phyloP scores from a whole-genome alignment of 257 asterid species.

The Cordia subcordata region DNA sequence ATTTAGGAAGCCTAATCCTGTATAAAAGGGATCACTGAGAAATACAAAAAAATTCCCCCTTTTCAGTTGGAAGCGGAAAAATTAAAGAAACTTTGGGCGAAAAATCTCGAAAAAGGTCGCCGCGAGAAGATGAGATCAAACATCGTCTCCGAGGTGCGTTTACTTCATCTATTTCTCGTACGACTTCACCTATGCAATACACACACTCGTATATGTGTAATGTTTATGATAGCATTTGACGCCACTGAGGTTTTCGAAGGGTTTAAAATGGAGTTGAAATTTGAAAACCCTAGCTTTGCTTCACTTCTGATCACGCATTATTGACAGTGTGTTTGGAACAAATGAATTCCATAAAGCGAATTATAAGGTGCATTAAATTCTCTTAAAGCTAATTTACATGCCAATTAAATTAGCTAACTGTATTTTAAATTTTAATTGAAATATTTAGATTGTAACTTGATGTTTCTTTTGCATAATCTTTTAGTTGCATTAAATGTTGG shows the following conservation, averaged over 20 bases:
- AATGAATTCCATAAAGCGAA: no score
- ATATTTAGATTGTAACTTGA: no score
- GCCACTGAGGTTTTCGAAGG: neutral
- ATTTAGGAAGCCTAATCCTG: no score
- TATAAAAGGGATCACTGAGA: no score
- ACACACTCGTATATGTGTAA: neutral
- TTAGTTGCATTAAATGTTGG: no score
- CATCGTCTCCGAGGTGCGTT: constrained; percentile 75
- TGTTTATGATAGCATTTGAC: neutral
- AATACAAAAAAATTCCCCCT: no score
- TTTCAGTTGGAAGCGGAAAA: constrained; percentile 13
- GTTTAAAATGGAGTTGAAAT: neutral
- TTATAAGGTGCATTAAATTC: neutral
- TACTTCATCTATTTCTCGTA: neutral
- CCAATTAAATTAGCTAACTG: no score
- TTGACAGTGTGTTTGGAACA: neutral
- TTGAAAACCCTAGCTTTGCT: neutral
- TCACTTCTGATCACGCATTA: no score
- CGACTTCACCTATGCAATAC: neutral
- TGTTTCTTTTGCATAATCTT: no score
- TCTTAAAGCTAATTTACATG: neutral
- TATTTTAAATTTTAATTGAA: no score
- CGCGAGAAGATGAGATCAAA: constrained; percentile 61
- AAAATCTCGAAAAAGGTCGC: constrained; percentile 35
- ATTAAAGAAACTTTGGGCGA: constrained; percentile 16